Evolutionary conservation across 2,329 filamentous ascomycete genomes (phyloP).

Genomic region (Talaromyces marneffei): DNA sequence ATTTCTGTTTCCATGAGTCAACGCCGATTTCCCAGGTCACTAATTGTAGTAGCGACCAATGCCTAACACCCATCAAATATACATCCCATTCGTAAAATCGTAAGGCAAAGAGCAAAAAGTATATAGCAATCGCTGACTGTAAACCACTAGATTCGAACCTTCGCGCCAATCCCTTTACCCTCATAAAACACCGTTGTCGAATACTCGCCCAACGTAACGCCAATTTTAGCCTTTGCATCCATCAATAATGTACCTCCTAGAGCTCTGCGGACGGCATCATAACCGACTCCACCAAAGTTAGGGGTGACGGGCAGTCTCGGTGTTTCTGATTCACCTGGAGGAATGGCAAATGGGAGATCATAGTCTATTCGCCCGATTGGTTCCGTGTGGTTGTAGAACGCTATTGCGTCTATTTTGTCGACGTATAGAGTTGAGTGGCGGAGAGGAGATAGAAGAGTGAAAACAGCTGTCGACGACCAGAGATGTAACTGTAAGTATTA

Average conservation of each 20-base stretch:
- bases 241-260: conserved; percentile 74
- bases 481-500: conserved; percentile 57
- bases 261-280: conserved; percentile 72
- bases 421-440: conserved; percentile 67
- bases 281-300: conserved; percentile 70
- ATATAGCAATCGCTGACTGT: neutral
- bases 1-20: neutral
- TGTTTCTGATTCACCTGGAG: conserved; percentile 65
- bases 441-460: conserved; percentile 75
- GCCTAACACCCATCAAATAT: neutral
- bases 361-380: conserved; percentile 73
- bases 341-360: conserved; percentile 66
- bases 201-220: conserved; percentile 69
- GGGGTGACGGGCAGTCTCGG: conserved; percentile 78
- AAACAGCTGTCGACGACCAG: conserved; percentile 77
- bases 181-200: conserved; percentile 64
- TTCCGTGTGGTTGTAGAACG: conserved; percentile 75
- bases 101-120: neutral
- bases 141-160: conserved; percentile 38
- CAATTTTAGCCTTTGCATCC: conserved; percentile 70
- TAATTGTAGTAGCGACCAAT: neutral
- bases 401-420: conserved; percentile 74
- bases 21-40: neutral
- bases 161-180: conserved; percentile 65
- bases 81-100: neutral